Percentiles rank a stretch among this genome's conserved stretches.
Evolutionary conservation across 2,329 filamentous ascomycete species (phyloP).

Genomic region (Aspergillus fijiensis): DNA sequence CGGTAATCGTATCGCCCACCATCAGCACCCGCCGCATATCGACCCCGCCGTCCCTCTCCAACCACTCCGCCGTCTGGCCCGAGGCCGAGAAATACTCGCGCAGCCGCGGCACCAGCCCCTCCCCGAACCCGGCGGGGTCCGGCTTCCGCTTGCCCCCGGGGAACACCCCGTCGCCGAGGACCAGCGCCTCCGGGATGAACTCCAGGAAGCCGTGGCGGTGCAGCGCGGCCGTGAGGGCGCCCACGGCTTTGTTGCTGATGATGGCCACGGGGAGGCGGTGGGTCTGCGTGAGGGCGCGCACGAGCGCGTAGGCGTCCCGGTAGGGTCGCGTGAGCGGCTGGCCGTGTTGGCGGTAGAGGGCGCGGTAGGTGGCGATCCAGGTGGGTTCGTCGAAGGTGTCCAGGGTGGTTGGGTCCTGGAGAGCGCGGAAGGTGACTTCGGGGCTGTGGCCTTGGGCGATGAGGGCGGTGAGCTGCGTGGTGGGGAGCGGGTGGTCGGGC

Average conservation of each 20-base stretch:
- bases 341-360: slow-evolving; percentile 22
- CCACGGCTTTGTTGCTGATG: slow-evolving; percentile 26
- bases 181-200: slow-evolving; percentile 9
- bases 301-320: slow-evolving; percentile 16
- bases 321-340: slow-evolving; percentile 22
- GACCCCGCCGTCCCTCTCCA: slow-evolving; percentile 1
- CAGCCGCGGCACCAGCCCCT: slow-evolving; percentile 18
- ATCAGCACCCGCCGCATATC: slow-evolving; percentile 8
- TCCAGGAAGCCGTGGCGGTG: slow-evolving; percentile 1
- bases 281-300: slow-evolving; percentile 11
- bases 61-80: background rate
- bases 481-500: slow-evolving; percentile 2
- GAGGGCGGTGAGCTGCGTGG: background rate
- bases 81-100: slow-evolving; percentile 4
- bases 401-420: background rate
- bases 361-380: slow-evolving; percentile 23
- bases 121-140: slow-evolving; percentile 12
- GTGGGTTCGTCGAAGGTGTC: slow-evolving; percentile 10
- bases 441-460: slow-evolving; percentile 15
- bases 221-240: slow-evolving; percentile 17
- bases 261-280: slow-evolving; percentile 21
- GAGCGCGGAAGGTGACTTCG: slow-evolving; percentile 10
- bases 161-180: slow-evolving; percentile 15
- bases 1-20: slow-evolving; percentile 18
- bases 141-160: slow-evolving; percentile 12